phyloP scores from a whole-genome alignment of 148 eudicot genomes.

The Cornus florida region DNA sequence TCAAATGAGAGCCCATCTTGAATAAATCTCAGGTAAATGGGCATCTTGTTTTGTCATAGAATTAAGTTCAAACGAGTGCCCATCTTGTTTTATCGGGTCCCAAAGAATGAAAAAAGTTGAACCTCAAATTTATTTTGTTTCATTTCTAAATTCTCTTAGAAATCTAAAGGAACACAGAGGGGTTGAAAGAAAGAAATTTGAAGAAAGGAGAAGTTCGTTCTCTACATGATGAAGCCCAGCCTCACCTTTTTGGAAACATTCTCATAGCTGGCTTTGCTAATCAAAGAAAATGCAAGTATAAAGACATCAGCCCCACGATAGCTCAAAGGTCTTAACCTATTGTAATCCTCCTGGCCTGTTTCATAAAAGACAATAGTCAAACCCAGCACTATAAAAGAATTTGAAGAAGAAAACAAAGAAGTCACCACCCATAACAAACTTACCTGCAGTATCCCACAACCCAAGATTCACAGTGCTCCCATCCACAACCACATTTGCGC shows the following conservation, averaged over 20 bases:
- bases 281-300: slow-evolving; percentile 54
- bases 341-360: slow-evolving; percentile 54
- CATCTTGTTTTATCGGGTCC: neutral
- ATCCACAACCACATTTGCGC: slow-evolving; percentile 55
- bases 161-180: neutral
- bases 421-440: neutral
- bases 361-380: slow-evolving; percentile 7
- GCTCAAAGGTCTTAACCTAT: slow-evolving; percentile 53
- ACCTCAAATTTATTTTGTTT: neutral
- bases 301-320: slow-evolving; percentile 54
- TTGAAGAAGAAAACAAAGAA: neutral
- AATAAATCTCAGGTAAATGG: neutral
- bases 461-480: slow-evolving; percentile 53
- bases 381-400: neutral
- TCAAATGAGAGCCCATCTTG: neutral
- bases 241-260: slow-evolving; percentile 51
- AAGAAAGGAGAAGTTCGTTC: neutral
- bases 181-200: neutral
- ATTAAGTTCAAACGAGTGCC: neutral
- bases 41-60: neutral
- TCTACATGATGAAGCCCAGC: slow-evolving; percentile 1
- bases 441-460: slow-evolving; percentile 60
- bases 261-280: slow-evolving; percentile 56
- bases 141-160: neutral
- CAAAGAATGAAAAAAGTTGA: neutral